These are phyloP conservation scores for Durio zibethinus DNA, from an alignment of 345 rosid species.

Conservation along the genomic window DNA sequence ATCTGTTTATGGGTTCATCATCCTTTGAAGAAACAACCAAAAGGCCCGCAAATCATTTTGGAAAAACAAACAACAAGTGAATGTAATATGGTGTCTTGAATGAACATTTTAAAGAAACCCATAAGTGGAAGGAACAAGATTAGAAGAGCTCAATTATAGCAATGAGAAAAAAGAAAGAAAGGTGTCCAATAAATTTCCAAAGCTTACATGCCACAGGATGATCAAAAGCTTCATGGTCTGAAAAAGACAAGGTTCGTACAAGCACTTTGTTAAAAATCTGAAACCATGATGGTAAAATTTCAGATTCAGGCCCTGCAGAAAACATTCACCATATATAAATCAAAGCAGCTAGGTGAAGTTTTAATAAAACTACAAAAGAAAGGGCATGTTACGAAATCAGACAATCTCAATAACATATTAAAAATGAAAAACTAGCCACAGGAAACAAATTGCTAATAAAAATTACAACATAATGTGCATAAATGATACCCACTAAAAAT, in stretches of 20 bases:
- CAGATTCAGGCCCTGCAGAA: slow-evolving; percentile 67
- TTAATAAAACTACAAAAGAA: neutral
- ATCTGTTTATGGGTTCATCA: slow-evolving; percentile 72
- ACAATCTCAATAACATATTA: neutral
- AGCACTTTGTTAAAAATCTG: slow-evolving; percentile 78
- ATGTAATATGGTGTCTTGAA: neutral
- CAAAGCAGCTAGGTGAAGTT: neutral
- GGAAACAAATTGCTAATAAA: neutral
- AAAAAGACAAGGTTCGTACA: slow-evolving; percentile 61
- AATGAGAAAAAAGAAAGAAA: neutral
- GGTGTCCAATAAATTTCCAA: slow-evolving; percentile 21
- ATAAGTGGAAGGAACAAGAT: slow-evolving; percentile 2
- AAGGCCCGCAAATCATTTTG: slow-evolving; percentile 64
- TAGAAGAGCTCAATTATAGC: neutral
- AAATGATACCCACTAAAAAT: neutral
- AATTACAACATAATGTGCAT: neutral
- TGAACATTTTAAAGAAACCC: neutral
- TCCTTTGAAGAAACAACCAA: slow-evolving; percentile 90
- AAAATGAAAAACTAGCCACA: slow-evolving; percentile 5
- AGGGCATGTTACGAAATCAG: neutral
- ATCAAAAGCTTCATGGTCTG: slow-evolving; percentile 96
- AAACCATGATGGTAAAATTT: slow-evolving; percentile 83
- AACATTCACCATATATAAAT: slow-evolving; percentile 10
- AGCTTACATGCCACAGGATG: slow-evolving; percentile 97
- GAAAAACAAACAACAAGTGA: neutral